Evolutionary conservation across 2,329 filamentous ascomycete species (phyloP).

Genomic region (Aspergillus sp.): DNA sequence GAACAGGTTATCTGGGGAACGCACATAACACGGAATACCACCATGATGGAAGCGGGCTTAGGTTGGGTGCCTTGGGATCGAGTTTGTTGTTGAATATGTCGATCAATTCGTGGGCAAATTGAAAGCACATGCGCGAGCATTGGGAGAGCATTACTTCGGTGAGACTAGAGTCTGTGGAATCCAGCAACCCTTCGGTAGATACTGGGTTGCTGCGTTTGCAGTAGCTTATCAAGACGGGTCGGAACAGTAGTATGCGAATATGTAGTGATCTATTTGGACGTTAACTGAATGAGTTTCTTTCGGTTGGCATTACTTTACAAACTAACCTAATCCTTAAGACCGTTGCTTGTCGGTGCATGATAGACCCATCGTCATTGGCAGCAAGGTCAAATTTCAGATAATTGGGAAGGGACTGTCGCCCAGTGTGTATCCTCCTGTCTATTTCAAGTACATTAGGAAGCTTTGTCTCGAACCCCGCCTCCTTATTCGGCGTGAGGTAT

Average conservation of each 20-base stretch:
- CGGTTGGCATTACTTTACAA: no score
- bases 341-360: background rate
- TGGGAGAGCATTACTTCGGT: background rate
- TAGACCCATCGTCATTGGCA: background rate
- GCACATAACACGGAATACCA: background rate
- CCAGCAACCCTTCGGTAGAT: no score
- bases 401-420: background rate
- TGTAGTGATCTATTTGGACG: background rate
- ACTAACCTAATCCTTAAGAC: background rate
- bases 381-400: background rate
- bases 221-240: background rate
- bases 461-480: background rate
- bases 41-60: background rate
- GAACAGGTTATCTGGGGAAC: no score
- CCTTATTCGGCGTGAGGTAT: background rate
- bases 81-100: background rate
- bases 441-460: background rate
- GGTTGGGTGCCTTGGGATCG: no score
- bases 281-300: background rate
- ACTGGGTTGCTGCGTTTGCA: background rate
- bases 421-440: background rate
- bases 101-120: background rate
- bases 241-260: background rate
- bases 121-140: background rate
- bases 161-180: background rate